Evolutionary conservation across 768 basidiomycete genomes (phyloP), one percentile per base, ranked within the genome.

Genomic region (Pulveroboletus sp.): DNA sequence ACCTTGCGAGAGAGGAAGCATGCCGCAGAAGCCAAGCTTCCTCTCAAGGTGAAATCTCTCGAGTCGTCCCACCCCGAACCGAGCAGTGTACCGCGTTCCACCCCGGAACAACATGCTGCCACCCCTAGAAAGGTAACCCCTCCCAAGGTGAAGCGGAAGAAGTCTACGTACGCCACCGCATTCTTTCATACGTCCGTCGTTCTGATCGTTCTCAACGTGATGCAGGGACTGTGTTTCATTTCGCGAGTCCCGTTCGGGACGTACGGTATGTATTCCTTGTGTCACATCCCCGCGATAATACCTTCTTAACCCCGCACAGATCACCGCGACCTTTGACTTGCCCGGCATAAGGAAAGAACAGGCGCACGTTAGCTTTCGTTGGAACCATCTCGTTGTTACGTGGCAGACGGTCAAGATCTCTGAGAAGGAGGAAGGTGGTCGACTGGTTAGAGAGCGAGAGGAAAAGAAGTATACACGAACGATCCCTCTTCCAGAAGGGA

Each of bases 321-420:
- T 85, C 41, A 81, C 81, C 21, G 84, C 83, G 21, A 85, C 78
- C 43, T 86, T 88, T 62, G 83, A 87, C 51, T 70, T 89, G 58
- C 76, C 76, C 3, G 83, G 84, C 27, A 78, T 89, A 38, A 74
- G 73, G 60, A 89, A 87, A 63, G 77, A 86, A 50, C 81, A 89
- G 53, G 78, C 87, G 48, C 86, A 89, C 56, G 82, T 89, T 60
- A 86, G 81, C 61, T 89, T 79, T 57, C 83, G 84, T 46, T 74
- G 76, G 46, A 69, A 77, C 55, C 71, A 78, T 39, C 69, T 89
- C 9, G 72, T 84, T 33, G 73, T 89, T 35, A 83, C 79, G 15
- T 89, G 86, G 86, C 74, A 77, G 51, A 76, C 73, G 9, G 72
- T 79, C 48, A 81, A 78, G 56, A 72, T 81, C 43, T 70, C 73